Percentiles rank a stretch among this genome's conserved stretches.
Evolutionary conservation across 2,329 filamentous ascomycete species (phyloP).

Genomic region (Zymoseptoria passerinii): DNA sequence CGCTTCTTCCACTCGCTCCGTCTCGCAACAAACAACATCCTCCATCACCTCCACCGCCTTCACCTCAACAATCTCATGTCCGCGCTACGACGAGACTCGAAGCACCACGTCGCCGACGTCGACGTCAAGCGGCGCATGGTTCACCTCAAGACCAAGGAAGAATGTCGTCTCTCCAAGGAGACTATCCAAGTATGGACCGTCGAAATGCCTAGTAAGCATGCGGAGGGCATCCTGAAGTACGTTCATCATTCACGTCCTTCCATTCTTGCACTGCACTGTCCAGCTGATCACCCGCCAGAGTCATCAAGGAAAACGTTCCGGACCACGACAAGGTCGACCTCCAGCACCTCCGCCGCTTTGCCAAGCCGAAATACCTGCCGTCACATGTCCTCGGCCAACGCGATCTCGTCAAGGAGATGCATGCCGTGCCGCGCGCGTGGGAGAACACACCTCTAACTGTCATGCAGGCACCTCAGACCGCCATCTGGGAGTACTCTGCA

Average conservation of each 20-base stretch:
- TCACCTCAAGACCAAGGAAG: constrained; percentile 42
- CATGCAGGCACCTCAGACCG: constrained; percentile 24
- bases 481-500: constrained; percentile 48
- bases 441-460: constrained; percentile 22
- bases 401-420: constrained; percentile 28
- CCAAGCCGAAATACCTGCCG: constrained; percentile 45
- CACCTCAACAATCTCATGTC: constrained; percentile 8
- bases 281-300: constrained; percentile 30
- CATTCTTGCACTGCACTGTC: not conserved
- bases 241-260: constrained; percentile 27
- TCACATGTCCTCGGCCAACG: constrained; percentile 26
- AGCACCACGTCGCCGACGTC: constrained; percentile 12
- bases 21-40: constrained; percentile 4
- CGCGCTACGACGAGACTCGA: constrained; percentile 15
- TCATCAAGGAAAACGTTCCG: constrained; percentile 39
- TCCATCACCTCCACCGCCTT: constrained; percentile 3
- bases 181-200: constrained; percentile 60
- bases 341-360: constrained; percentile 63
- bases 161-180: constrained; percentile 41
- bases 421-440: constrained; percentile 27
- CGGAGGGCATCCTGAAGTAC: constrained; percentile 65
- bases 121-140: constrained; percentile 25
- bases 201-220: constrained; percentile 61
- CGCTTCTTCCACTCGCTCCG: constrained; percentile 9
- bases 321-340: constrained; percentile 38